Base-by-base conservation (phyloP, 176 grass and related monocot genomes). In the Carex littledalei region DNA sequence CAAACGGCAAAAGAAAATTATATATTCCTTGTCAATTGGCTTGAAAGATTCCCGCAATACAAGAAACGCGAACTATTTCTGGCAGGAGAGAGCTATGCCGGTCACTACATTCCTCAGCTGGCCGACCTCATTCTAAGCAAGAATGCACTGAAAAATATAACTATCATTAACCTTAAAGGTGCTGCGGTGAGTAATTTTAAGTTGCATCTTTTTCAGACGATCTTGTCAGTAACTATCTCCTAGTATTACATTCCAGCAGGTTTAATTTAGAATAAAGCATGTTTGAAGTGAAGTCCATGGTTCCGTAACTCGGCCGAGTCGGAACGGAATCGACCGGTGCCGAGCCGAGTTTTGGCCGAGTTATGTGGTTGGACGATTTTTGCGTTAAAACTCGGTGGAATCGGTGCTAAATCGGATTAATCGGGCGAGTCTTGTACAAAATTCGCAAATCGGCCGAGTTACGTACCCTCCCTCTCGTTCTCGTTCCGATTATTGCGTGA, bases 41-140 rank as follows among this genome's bases (percentile, higher is more conserved):
- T 85, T 9, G 71, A 80, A 13, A 49, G 87, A 65, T 89, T 89
- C 9, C 87, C 87, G 0, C 55, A 85, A 15, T 89, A 67, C 81
- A 69, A 83, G 62, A 83, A 53, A 11, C 62, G 45, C 0, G 49
- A 61, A 3, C 60, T 89, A 18, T 89, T 67, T 78, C 76, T 89
- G 26, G 35, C 84, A 61, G 88, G 88, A 1, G 88, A 86, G 81
- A 90, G 85, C 81, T 90, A 90, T 24, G 88, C 80, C 5, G 88
- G 88, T 22, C 88, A 90, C 34, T 87, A 84, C 12, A 69, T 87
- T 56, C 88, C 88, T 32, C 88, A 90, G 67, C 80, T 90, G 5
- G 85, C 88, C 0, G 56, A 75, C 5, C 8, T 79, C 49, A 87
- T 90, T 66, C 62, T 84, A 9, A 47, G 34, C 4, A 64, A 35